Evolutionary conservation across 2,329 filamentous ascomycete species (phyloP).

Genomic region (Nannizziopsis barbatae): DNA sequence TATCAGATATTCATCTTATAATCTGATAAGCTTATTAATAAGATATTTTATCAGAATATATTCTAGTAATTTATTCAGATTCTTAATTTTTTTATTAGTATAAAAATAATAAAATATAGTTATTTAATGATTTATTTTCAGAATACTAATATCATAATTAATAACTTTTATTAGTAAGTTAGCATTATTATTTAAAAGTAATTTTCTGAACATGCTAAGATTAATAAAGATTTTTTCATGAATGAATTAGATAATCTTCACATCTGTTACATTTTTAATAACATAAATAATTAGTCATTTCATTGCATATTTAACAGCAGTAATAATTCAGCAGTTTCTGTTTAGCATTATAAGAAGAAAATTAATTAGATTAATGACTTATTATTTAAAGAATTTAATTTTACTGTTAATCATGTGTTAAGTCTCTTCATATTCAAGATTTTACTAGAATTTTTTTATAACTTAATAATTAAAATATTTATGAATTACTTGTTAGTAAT

Average conservation of each 20-base stretch:
- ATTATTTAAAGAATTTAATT: not conserved
- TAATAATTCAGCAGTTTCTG: conserved; percentile 6
- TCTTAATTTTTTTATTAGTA: conserved; percentile 7
- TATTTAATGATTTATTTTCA: not conserved
- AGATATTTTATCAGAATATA: not conserved
- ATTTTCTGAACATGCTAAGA: too few species aligned
- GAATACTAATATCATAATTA: not conserved
- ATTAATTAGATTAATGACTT: conserved; percentile 1
- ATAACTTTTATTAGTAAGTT: conserved; percentile 5
- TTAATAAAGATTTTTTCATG: too few species aligned
- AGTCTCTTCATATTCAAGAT: not conserved
- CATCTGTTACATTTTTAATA: conserved; percentile 1
- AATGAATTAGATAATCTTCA: conserved; percentile 1
- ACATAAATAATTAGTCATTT: not conserved
- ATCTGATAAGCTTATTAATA: too few species aligned
- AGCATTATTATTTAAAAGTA: too few species aligned
- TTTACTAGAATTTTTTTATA: not conserved
- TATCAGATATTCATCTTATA: too few species aligned
- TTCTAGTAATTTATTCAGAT: conserved; percentile 3
- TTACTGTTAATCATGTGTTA: not conserved
- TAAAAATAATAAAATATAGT: conserved; percentile 2
- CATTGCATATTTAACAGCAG: conserved; percentile 4
- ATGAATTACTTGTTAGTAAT: not conserved
- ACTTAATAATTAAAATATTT: conserved; percentile 1
- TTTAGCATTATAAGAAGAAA: too few species aligned